Base-by-base conservation (phyloP, 345 rosid species). In the Populus alba region DNA sequence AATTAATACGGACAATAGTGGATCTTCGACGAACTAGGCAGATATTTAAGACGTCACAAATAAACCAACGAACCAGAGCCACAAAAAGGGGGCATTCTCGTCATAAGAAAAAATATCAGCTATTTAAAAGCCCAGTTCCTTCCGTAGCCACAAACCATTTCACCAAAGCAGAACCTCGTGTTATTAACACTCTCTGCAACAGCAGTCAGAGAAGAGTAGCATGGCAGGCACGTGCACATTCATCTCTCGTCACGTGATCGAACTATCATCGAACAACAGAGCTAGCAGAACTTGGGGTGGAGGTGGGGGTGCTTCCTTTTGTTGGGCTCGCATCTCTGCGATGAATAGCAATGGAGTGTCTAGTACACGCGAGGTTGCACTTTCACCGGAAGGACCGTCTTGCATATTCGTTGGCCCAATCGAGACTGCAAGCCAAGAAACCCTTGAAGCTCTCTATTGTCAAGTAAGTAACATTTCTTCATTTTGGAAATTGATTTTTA, bases 351-450 rank as follows among this genome's bases (percentile, higher is more conserved):
- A 78, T 4, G 89, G 87, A 13, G 80, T 55, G 62, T 85, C 84
- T 76, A 79, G 88, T 43, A 68, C 85, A 3, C 57, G 51, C 31
- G 80, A 75, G 51, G 75, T 83, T 59, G 79, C 83, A 10, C 22
- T 25, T 11, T 31, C 63, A 47, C n/a, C n/a, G n/a, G 93, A 95
- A 71, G 99, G 91, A 2, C 99, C 97, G 73, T 94, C 98, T 67
- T 94, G 98, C 71, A 83, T 91, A 77, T 94, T 74, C 86, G 97
- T 93, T 38, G 99, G 99, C 25, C 99, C 98, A 7, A 78, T 95
- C 37, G 98, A 95, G 79, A 92, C 97, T 39, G 99, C 99, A 41
- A 90, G 94, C 43, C 82, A 93, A 86, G 98, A 95, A 87, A 91
- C 96, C n/a, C 85, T 95, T 1, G 99, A 93, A 88, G 99, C 99